Base-by-base conservation (phyloP, 1,284 basidiomycete genomes). In the Phaffia rhodozyma region DNA sequence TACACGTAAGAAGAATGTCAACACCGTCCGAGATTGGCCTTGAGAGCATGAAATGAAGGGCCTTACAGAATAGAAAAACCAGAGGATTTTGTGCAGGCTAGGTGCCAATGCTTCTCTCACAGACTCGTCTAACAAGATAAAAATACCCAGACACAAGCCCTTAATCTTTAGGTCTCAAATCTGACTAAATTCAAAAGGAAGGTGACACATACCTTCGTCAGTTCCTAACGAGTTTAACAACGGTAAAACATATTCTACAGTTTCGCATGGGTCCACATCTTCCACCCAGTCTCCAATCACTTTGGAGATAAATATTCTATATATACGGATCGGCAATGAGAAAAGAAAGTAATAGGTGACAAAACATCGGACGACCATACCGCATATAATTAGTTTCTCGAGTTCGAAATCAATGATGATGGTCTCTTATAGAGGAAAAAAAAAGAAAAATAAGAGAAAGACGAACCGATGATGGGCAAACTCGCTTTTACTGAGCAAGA, bases 231-330 rank as follows among this genome's bases (percentile, higher is more conserved):
- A 84, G 61, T 84, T 88, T 66, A 98, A 82, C 23, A 97, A 81
- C 1, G 93, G 93, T 18, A 97, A 79, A 58, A 98, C 89, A 73
- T 96, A 98, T 74, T 93, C 89, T 70, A 92, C 86, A 2, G 91
- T 91, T 70, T 97, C 94, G 67, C 83, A 83, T 1, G 94, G 86
- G 32, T 86, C 82, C 59, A 93, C 86, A 58, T 86, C 83, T 60
- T 83, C 79, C 20, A 91, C 81, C 72, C 86, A 84, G 4, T 83
- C 80, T 23, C 86, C 86, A 32, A 94, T 80, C 20, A 86, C 83
- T 68, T 86, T 85, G 1, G 86, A 83, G 69, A 97, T 93, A 74
- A 88, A 91, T 43, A 91, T 83, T 48, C 83, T 82, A 67, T 43
- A 2, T 43, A 16, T 43, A 18, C 13, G n/a, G n/a, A 9, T 34